Conservation (phyloP, 495 filamentous ascomycete genomes). For the Aspergillus sclerotiicarbonarius region DNA sequence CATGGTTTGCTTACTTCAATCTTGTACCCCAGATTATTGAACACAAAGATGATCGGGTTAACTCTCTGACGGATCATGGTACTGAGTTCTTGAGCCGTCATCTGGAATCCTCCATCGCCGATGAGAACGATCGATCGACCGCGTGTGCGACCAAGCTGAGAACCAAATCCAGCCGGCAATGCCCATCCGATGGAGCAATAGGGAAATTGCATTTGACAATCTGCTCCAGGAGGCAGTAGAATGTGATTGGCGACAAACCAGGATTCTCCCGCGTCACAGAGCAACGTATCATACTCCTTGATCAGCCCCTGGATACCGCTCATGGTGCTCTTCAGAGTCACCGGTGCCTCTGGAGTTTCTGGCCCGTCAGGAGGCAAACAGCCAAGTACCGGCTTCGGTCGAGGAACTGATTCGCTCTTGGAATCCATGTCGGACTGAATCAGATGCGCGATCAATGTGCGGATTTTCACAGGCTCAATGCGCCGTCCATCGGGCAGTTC, state of each 20-base stretch:
- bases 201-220: slow-evolving; percentile 14
- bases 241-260: slow-evolving; percentile 14
- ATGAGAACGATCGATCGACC: slow-evolving; percentile 59
- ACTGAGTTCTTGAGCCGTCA: slow-evolving; percentile 68
- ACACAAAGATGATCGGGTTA: slow-evolving; percentile 65
- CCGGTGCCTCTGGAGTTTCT: neutral
- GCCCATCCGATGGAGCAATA: slow-evolving; percentile 20
- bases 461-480: neutral
- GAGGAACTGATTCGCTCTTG: neutral
- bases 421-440: neutral
- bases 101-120: slow-evolving; percentile 71
- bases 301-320: slow-evolving; percentile 5
- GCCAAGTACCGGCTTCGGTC: neutral
- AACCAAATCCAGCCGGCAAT: slow-evolving; percentile 15
- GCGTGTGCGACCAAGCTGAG: slow-evolving; percentile 30
- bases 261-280: slow-evolving; percentile 14
- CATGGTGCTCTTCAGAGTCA: neutral
- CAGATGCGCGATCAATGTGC: neutral
- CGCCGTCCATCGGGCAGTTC: neutral
- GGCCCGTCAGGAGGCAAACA: neutral
- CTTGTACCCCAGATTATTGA: slow-evolving; percentile 65
- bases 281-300: neutral
- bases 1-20: slow-evolving; percentile 44
- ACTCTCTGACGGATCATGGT: slow-evolving; percentile 65
- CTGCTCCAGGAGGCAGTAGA: slow-evolving; percentile 8